Evolutionary conservation across 2,329 filamentous ascomycete genomes (phyloP).

Genomic region (Blumeria graminis): DNA sequence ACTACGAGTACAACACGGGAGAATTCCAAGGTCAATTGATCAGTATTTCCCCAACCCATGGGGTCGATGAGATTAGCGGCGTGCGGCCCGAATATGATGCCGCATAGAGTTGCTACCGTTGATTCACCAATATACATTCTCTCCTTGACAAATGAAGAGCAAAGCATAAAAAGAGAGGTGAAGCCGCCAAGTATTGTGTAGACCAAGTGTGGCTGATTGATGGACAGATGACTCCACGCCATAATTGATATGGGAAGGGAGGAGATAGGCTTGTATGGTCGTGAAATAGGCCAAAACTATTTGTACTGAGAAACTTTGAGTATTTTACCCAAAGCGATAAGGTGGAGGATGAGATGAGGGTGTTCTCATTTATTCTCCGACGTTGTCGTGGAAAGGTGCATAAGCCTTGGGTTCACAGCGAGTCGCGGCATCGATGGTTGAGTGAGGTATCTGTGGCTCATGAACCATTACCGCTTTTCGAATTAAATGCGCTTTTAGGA

Average conservation of each 20-base stretch:
- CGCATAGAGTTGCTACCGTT: slow-evolving; percentile 71
- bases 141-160: slow-evolving; percentile 95
- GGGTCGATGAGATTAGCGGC: slow-evolving; percentile 63
- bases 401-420: no score
- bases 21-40: slow-evolving; percentile 74
- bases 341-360: no score
- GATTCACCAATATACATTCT: slow-evolving; percentile 96
- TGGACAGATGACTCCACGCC: slow-evolving; percentile 58
- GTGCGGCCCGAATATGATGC: slow-evolving; percentile 73
- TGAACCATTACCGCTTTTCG: no score
- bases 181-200: slow-evolving; percentile 97
- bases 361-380: no score
- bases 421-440: no score
- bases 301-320: no score
- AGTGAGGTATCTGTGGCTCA: no score
- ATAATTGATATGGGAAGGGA: slow-evolving; percentile 19
- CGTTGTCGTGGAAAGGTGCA: no score
- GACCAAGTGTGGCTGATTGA: slow-evolving; percentile 90
- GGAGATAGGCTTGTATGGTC: no score
- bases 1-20: slow-evolving; percentile 75
- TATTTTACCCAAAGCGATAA: no score
- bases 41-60: slow-evolving; percentile 52
- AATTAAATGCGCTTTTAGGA: no score
- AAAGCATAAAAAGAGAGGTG: slow-evolving; percentile 94
- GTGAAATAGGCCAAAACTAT: no score